These are phyloP conservation scores for Ramaria sp. DNA, from an alignment of 768 basidiomycete genomes.

Conservation along the genomic window DNA sequence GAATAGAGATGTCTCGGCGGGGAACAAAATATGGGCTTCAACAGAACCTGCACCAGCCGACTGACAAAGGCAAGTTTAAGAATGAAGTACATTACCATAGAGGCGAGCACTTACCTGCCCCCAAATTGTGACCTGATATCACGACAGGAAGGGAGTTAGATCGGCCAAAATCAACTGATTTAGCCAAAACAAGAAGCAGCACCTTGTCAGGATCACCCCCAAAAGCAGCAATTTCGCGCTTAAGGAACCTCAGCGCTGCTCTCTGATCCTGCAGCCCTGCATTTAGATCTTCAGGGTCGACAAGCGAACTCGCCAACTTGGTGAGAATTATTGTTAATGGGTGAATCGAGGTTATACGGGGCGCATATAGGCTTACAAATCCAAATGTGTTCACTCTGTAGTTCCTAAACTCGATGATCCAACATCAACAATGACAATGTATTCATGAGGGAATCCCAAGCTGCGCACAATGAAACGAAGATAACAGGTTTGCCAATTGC, in stretches of 20 bases:
- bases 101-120: conserved; percentile 1
- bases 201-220: conserved; percentile 54
- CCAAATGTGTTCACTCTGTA: conserved; percentile 50
- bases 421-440: background rate
- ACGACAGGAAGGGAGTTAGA: background rate
- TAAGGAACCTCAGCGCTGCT: conserved; percentile 46
- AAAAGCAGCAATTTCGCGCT: conserved; percentile 55
- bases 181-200: no score
- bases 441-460: background rate
- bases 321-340: background rate
- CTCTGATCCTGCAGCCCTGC: conserved; percentile 52
- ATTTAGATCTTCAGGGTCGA: conserved; percentile 41
- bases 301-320: conserved; percentile 36
- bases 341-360: background rate
- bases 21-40: conserved; percentile 11
- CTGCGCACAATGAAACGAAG: conserved; percentile 37
- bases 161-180: background rate
- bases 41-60: conserved; percentile 13
- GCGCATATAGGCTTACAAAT: conserved; percentile 28
- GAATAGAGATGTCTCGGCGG: conserved; percentile 25
- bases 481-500: conserved; percentile 32
- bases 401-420: conserved; percentile 26
- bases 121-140: conserved; percentile 8
- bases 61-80: background rate
- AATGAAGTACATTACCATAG: background rate